phyloP scores from a whole-genome alignment of 192 early-diverging fungal genomes.

The Coemansia sp. region DNA sequence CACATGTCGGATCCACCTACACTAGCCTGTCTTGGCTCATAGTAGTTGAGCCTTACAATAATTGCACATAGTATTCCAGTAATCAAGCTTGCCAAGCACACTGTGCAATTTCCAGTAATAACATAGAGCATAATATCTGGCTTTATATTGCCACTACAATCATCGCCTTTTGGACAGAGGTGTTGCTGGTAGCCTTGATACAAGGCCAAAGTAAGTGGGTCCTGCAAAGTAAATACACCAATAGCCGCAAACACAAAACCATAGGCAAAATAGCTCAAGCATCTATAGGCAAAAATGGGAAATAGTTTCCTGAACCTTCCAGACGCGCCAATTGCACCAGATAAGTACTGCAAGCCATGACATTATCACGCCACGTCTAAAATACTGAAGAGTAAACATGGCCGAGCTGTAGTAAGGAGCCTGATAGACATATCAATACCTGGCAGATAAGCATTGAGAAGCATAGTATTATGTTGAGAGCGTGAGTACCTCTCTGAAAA shows the following conservation, averaged over 20 bases:
- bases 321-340: too few species aligned
- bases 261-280: too few species aligned
- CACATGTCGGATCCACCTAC: too few species aligned
- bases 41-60: not conserved
- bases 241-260: not conserved
- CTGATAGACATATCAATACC: not conserved
- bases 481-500: too few species aligned
- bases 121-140: not conserved
- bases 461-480: too few species aligned
- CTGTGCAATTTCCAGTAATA: not conserved
- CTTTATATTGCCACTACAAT: not conserved
- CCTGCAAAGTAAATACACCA: not conserved
- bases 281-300: too few species aligned
- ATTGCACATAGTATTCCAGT: not conserved
- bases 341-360: not conserved
- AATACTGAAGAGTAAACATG: not conserved
- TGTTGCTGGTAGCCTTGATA: not conserved
- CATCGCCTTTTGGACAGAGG: not conserved
- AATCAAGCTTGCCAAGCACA: not conserved
- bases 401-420: not conserved
- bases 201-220: not conserved
- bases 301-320: too few species aligned
- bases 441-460: not conserved
- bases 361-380: not conserved
- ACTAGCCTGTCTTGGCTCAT: too few species aligned